These are phyloP conservation scores for Coprinopsis sp. DNA, from an alignment of 768 basidiomycete species.

Conservation along the genomic window DNA sequence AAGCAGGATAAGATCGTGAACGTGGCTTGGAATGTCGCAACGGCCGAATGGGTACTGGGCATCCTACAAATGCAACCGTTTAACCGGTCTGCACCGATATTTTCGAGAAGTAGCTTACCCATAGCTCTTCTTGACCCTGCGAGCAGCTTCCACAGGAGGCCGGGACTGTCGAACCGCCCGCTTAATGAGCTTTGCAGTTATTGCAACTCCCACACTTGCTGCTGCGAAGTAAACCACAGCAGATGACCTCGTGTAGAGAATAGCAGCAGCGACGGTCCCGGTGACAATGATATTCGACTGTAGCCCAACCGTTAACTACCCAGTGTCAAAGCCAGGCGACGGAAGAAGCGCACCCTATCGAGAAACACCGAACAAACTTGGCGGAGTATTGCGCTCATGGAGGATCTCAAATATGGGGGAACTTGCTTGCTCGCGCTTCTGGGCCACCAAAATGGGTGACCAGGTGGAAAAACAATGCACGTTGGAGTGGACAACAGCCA, in stretches of 20 bases:
- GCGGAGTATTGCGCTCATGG: background rate
- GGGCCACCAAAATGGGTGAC: no score
- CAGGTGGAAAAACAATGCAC: no score
- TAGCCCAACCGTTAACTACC: no score
- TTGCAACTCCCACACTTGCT: slow-evolving; percentile 52
- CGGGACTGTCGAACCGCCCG: slow-evolving; percentile 58
- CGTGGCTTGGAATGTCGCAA: slow-evolving; percentile 58
- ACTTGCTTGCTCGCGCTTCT: no score
- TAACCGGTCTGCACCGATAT: background rate
- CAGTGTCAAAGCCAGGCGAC: background rate
- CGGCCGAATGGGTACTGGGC: slow-evolving; percentile 80
- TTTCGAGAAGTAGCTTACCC: slow-evolving; percentile 44
- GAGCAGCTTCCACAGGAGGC: slow-evolving; percentile 34
- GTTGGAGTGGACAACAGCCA: no score
- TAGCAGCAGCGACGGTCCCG: slow-evolving; percentile 38
- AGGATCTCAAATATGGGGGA: background rate
- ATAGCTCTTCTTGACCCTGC: slow-evolving; percentile 51
- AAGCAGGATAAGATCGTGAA: slow-evolving; percentile 55
- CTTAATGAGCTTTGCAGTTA: slow-evolving; percentile 62
- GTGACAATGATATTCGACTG: slow-evolving; percentile 65
- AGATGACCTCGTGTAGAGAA: slow-evolving; percentile 60
- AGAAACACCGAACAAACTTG: slow-evolving; percentile 21
- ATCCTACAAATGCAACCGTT: slow-evolving; percentile 41
- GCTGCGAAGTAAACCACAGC: slow-evolving; percentile 55
- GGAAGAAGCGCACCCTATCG: slow-evolving; percentile 29